Evolutionary conservation across 179 eudicot species (phyloP), one percentile per base, ranked within the genome.

Genomic region (Beta macrorhiza): DNA sequence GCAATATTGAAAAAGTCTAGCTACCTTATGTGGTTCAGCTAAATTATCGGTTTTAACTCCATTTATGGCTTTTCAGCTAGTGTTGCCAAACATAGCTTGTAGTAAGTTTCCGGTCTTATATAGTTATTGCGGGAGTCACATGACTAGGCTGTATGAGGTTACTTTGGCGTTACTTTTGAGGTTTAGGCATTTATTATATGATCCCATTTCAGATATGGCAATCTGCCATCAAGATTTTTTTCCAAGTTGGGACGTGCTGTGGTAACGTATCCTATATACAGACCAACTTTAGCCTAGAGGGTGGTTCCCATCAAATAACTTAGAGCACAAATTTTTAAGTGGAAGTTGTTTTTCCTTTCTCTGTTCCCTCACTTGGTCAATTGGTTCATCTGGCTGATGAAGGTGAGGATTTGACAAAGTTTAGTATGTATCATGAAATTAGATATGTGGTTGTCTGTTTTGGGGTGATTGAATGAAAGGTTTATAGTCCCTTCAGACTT

Each of bases 201-300:
- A 65, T 47, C 14, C 15, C 29, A 22, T 65, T 25, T 65, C 25
- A 15, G 9, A 9, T 65, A 11, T 65, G 22, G 44, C 70, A 65
- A 65, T 29, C 11, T 65, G 45, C 70, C 15, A 72, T 17, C n/a
- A 22, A 55, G 76, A 72, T 51, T 72, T 51, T 72, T 37, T 72
- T 72, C 76, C 58, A n/a, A 22, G 20, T 72, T 10, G 25, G 32
- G 16, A 49, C 52, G 37, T 72, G 20, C 42, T 17, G 7, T 69
- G 73, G 15, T 44, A 42, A 69, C 4, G 42, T 47, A 37, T 32
- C 20, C 49, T 72, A 14, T 22, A 55, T 53, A 52, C 1, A 15
- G 44, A 62, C n/a, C 19, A 67, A 65, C 19, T 32, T 19, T 32
- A 42, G 72, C n/a, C 49, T 67, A 10, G 17, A 32, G 49, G n/a